Evolutionary conservation across 306 rosid genomes (phyloP).

Genomic region (Amphicarpaea edgeworthii): DNA sequence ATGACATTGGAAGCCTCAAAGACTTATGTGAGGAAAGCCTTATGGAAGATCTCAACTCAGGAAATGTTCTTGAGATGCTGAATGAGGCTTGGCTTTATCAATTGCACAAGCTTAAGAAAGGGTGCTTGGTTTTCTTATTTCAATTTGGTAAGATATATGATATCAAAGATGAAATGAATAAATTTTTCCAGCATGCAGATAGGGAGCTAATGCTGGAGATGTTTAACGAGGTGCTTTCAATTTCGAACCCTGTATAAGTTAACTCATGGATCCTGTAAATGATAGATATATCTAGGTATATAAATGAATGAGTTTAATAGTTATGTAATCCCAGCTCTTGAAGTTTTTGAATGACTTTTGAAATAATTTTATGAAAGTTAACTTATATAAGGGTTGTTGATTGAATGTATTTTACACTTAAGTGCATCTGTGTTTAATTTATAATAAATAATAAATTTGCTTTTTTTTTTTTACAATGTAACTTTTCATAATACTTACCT

Average conservation of each 20-base stretch:
- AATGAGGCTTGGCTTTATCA: constrained; percentile 85
- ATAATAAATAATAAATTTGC: too few species aligned
- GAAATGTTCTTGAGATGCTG: constrained; percentile 81
- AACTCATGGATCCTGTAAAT: constrained; percentile 27
- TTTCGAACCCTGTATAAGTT: constrained; percentile 65
- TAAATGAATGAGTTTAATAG: too few species aligned
- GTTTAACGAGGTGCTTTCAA: constrained; percentile 84
- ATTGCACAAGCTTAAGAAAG: constrained; percentile 80
- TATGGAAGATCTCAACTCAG: constrained; percentile 77
- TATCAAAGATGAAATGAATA: constrained; percentile 64
- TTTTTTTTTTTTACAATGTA: neutral
- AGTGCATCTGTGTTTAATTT: too few species aligned
- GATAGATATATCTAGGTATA: constrained; percentile 41
- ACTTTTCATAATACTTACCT: constrained; percentile 12
- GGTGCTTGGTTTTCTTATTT: constrained; percentile 76
- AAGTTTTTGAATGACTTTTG: too few species aligned
- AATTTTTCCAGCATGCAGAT: constrained; percentile 73
- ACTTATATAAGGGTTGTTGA: too few species aligned
- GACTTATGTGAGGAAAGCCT: constrained; percentile 90
- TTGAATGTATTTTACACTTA: too few species aligned
- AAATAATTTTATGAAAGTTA: too few species aligned
- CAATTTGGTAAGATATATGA: constrained; percentile 88
- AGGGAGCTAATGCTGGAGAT: constrained; percentile 81
- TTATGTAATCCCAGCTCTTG: too few species aligned
- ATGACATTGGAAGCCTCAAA: constrained; percentile 67